Conservation (phyloP, 2,329 filamentous ascomycete genomes). For the Verticillium albo-atrum region DNA sequence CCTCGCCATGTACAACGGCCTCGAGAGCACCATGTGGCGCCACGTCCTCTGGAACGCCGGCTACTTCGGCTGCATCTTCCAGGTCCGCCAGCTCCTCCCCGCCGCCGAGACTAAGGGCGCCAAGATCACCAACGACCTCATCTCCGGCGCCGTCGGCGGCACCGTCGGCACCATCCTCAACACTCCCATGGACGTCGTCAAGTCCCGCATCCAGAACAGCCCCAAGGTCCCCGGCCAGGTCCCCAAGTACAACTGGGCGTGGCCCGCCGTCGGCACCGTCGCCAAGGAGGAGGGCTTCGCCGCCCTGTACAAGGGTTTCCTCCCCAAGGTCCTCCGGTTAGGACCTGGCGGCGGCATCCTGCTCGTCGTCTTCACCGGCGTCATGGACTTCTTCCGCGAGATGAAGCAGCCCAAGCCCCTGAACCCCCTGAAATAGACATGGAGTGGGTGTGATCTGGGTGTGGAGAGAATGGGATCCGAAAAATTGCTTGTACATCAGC, state of each 20-base stretch:
- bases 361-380: constrained; percentile 79
- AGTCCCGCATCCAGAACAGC: constrained; percentile 95
- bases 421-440: neutral
- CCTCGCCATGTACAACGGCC: constrained; percentile 89
- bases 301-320: constrained; percentile 95
- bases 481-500: constrained; percentile 10
- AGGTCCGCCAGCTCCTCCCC: constrained; percentile 82
- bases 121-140: constrained; percentile 81
- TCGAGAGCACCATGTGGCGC: constrained; percentile 95
- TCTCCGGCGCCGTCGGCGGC: constrained; percentile 83
- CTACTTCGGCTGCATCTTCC: constrained; percentile 98
- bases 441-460: neutral
- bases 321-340: constrained; percentile 73
- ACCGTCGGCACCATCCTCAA: constrained; percentile 87
- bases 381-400: constrained; percentile 89
- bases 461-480: neutral
- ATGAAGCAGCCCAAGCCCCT: constrained; percentile 27
- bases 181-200: constrained; percentile 95
- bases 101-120: constrained; percentile 72
- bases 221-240: constrained; percentile 73
- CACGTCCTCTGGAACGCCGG: constrained; percentile 88
- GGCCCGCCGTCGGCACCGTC: constrained; percentile 78
- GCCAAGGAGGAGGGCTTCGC: constrained; percentile 88
- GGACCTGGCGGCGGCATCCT: constrained; percentile 62
- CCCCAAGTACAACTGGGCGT: constrained; percentile 99